Evolutionary conservation across 768 basidiomycete species (phyloP).

Genomic region (Boletus speciosus): DNA sequence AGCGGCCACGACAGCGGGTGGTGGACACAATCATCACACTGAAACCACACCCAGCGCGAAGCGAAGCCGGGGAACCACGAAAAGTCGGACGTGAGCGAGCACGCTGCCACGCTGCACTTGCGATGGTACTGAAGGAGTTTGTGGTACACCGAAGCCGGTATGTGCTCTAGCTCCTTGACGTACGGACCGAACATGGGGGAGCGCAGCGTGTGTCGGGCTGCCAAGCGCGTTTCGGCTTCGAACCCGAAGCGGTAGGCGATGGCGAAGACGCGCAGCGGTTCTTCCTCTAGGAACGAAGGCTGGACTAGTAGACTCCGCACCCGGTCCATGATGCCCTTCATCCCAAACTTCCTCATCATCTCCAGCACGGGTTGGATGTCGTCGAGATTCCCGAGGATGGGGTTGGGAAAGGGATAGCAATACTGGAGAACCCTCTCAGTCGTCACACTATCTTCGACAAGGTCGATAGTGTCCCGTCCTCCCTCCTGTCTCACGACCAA

Average conservation of each 20-base stretch:
- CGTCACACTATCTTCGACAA: conserved; percentile 32
- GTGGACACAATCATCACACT: conserved; percentile 37
- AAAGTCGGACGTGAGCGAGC: conserved; percentile 33
- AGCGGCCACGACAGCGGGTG: conserved; percentile 33
- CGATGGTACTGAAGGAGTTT: conserved; percentile 36
- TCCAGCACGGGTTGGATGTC: conserved; percentile 34
- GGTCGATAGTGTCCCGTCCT: conserved; percentile 26
- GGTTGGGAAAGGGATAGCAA: conserved; percentile 36
- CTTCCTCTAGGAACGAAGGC: conserved; percentile 25
- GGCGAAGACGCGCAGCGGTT: conserved; percentile 38
- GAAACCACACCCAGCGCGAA: conserved; percentile 38
- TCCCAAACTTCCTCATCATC: conserved; percentile 39
- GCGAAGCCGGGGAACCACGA: conserved; percentile 36
- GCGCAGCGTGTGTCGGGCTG: conserved; percentile 35
- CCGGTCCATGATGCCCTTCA: conserved; percentile 31
- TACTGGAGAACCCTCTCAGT: conserved; percentile 34
- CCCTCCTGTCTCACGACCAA: conserved; percentile 22
- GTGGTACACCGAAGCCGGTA: conserved; percentile 36
- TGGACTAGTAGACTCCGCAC: conserved; percentile 28
- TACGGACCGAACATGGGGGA: conserved; percentile 34
- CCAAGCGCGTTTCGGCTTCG: conserved; percentile 31
- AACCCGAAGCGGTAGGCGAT: conserved; percentile 38
- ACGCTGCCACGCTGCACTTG: conserved; percentile 30
- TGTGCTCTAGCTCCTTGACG: conserved; percentile 36
- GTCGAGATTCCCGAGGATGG: conserved; percentile 32